Conservation (phyloP, 2,329 filamentous ascomycete genomes). For the Amesomyces nigricolor region DNA sequence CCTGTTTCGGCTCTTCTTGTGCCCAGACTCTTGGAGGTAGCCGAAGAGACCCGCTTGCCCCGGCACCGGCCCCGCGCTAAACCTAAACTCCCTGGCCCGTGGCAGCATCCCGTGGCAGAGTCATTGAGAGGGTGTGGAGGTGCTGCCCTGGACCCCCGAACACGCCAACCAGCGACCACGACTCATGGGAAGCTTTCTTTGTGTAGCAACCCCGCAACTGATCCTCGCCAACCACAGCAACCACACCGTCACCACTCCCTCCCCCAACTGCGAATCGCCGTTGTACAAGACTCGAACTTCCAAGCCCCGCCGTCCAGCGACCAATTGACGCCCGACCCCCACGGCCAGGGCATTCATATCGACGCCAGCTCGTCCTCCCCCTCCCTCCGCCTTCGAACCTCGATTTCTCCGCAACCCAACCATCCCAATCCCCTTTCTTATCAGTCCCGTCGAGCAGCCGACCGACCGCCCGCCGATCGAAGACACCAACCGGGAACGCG, state of each 20-base stretch:
- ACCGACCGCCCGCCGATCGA: slow-evolving; percentile 1
- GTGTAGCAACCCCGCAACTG: slow-evolving; percentile 27
- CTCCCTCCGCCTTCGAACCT: slow-evolving; percentile 1
- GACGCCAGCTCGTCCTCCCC: slow-evolving; percentile 8
- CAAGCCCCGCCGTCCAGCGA: slow-evolving; percentile 13
- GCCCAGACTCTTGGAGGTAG: not conserved
- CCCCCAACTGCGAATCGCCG: slow-evolving; percentile 12
- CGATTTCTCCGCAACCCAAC: not conserved
- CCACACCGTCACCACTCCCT: slow-evolving; percentile 19
- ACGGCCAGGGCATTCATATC: slow-evolving; percentile 12
- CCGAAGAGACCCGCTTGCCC: slow-evolving; percentile 1
- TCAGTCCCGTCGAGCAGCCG: not conserved
- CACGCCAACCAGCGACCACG: slow-evolving; percentile 22
- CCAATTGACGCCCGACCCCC: slow-evolving; percentile 21
- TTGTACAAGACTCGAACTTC: slow-evolving; percentile 15
- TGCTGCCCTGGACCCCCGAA: slow-evolving; percentile 6
- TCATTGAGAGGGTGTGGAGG: slow-evolving; percentile 14
- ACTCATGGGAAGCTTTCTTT: slow-evolving; percentile 6
- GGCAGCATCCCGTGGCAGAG: not conserved
- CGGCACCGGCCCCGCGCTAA: slow-evolving; percentile 12
- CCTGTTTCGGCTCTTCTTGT: not conserved
- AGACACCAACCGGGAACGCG: not conserved
- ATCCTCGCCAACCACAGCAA: slow-evolving; percentile 21
- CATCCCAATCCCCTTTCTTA: not conserved
- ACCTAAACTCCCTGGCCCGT: not conserved